Evolutionary conservation across 2,329 filamentous ascomycete species (phyloP).

Genomic region (Coniosporium tulheliwenetii): DNA sequence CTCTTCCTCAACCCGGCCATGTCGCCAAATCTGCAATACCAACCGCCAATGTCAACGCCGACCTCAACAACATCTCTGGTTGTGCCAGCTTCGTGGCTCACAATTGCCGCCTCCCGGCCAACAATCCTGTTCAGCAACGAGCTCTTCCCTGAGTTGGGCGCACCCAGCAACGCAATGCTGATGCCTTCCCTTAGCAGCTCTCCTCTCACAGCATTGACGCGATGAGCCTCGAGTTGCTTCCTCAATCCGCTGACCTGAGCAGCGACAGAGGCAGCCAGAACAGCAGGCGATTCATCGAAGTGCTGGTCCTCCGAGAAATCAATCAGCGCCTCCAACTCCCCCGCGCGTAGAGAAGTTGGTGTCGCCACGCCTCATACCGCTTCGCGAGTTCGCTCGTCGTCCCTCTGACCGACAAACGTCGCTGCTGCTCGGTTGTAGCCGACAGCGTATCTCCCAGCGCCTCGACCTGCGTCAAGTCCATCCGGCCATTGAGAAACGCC

Average conservation of each 20-base stretch:
- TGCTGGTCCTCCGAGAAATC: conserved; percentile 97
- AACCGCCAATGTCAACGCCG: conserved; percentile 75
- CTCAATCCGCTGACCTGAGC: conserved; percentile 46
- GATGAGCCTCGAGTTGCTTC: conserved; percentile 49
- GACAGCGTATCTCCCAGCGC: conserved; percentile 44
- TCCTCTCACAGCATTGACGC: conserved; percentile 62
- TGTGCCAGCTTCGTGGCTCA: conserved; percentile 82
- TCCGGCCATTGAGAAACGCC: conserved; percentile 72
- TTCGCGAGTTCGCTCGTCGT: conserved; percentile 51
- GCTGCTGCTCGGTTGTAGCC: conserved; percentile 79
- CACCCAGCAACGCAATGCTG: conserved; percentile 69
- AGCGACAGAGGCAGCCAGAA: conserved; percentile 56
- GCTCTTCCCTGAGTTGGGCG: conserved; percentile 90
- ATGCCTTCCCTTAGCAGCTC: conserved; percentile 79
- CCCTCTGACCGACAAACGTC: conserved; percentile 68
- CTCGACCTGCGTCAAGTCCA: conserved; percentile 74
- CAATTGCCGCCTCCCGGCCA: conserved; percentile 86
- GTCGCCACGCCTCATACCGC: conserved; percentile 73
- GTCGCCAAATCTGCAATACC: conserved; percentile 85
- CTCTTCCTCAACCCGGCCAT: conserved; percentile 68
- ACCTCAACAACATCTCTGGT: conserved; percentile 91
- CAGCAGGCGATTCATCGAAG: conserved; percentile 71
- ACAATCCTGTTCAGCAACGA: conserved; percentile 83
- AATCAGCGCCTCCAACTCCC: conserved; percentile 87
- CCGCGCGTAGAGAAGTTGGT: conserved; percentile 59